These are phyloP conservation scores for Vanrija sp. DNA, from an alignment of 1,284 basidiomycete genomes.

Conservation along the genomic window DNA sequence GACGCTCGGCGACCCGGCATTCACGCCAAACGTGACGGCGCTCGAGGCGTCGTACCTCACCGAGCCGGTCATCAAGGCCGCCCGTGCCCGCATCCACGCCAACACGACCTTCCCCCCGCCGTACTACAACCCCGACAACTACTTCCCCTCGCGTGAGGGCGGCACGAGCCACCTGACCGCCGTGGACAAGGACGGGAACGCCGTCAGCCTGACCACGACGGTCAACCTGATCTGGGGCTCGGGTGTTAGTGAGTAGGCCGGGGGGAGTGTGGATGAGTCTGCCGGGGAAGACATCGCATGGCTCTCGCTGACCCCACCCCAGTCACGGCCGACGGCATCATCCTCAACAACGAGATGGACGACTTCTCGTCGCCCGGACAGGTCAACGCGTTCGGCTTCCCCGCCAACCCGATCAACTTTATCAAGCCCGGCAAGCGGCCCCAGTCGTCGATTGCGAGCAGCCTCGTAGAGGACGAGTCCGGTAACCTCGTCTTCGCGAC, in stretches of 20 bases:
- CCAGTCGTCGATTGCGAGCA: slow-evolving; percentile 44
- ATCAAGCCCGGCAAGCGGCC: slow-evolving; percentile 48
- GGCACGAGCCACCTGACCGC: slow-evolving; percentile 49
- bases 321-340: slow-evolving; percentile 33
- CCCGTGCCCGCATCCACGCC: slow-evolving; percentile 37
- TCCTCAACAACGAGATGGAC: slow-evolving; percentile 47
- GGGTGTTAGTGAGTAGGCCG: slow-evolving; percentile 27
- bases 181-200: slow-evolving; percentile 45
- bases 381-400: slow-evolving; percentile 47
- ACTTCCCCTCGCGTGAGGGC: slow-evolving; percentile 34
- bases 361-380: slow-evolving; percentile 43
- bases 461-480: slow-evolving; percentile 44
- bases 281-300: background rate
- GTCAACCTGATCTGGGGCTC: slow-evolving; percentile 49
- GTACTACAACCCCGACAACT: slow-evolving; percentile 46
- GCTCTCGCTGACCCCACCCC: slow-evolving; percentile 9
- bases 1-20: slow-evolving; percentile 48
- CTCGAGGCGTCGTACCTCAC: slow-evolving; percentile 43
- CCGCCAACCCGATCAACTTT: slow-evolving; percentile 45
- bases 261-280: too few species aligned
- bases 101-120: slow-evolving; percentile 21
- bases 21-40: slow-evolving; percentile 43
- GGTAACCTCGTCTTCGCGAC: slow-evolving; percentile 45
- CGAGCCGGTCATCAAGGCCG: slow-evolving; percentile 26
- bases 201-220: slow-evolving; percentile 50